Percentiles rank a stretch among this genome's conserved stretches.
Conservation (phyloP, 2,329 filamentous ascomycete genomes). For the Cordyceps cicadae region DNA sequence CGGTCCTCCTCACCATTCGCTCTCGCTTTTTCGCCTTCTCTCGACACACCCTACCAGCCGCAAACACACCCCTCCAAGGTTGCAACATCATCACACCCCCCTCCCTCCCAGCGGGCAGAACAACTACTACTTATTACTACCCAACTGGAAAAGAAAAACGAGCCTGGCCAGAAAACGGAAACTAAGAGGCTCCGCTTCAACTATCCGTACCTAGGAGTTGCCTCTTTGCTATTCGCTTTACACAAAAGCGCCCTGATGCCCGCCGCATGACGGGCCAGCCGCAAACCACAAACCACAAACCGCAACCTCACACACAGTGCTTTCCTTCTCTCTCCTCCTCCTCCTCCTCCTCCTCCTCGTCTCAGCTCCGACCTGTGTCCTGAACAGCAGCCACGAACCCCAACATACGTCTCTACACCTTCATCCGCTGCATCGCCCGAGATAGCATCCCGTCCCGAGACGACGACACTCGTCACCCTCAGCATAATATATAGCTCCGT, state of each 20-base stretch:
- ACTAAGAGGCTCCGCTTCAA: conserved; percentile 7
- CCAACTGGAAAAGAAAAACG: background rate
- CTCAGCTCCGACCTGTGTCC: background rate
- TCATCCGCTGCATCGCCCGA: background rate
- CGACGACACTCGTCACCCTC: background rate
- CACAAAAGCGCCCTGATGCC: conserved; percentile 10
- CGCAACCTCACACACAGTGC: background rate
- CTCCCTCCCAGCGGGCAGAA: background rate
- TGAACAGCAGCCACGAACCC: background rate
- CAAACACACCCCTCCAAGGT: background rate
- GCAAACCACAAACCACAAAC: conserved; percentile 8
- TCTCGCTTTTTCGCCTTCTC: background rate
- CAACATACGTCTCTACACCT: background rate
- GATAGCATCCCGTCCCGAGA: background rate
- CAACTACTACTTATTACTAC: no score
- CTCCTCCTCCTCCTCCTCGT: background rate
- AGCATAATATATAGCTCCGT: background rate
- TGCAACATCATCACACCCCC: background rate
- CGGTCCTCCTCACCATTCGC: no score
- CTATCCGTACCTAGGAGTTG: no score
- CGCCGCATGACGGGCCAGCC: conserved; percentile 9
- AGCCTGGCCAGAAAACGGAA: background rate
- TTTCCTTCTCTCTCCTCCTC: background rate
- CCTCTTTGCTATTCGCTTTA: background rate
- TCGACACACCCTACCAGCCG: background rate